Base-by-base conservation (phyloP, 805 yeast genomes). In the Schwanniomyces vanrijiae region DNA sequence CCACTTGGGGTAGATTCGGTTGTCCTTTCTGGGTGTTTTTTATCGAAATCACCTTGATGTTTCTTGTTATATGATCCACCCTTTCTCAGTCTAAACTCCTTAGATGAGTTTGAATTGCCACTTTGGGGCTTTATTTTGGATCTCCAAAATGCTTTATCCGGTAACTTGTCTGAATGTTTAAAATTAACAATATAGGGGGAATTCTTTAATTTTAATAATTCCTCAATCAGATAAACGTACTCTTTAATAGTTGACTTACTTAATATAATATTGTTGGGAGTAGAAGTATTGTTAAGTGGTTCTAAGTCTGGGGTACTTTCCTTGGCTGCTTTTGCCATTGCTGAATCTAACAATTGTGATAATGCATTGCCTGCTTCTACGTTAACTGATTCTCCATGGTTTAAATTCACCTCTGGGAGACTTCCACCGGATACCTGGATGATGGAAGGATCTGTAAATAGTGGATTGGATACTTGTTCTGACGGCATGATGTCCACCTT, bases 121-220 rank as follows among this genome's bases (percentile, higher is more conserved):
- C 45, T 46, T 45, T 45, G 28, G 38, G 40, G 34, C 43, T 53
- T 43, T 38, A 54, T 51, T 51, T 66, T 68, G 44, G 71, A 56
- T 49, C 78, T 70, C 78, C 83, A 82, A 54, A 81, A 82, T 14
- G 71, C 65, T 44, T 61, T 65, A 31, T 68, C 76, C 3, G 85
- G 84, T 51, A 80, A 65, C 24, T 60, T 51, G 11, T 66, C 57
- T 5, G 61, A 43, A 44, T 59, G 59, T 48, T 59, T 56, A 48
- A 67, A 64, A 42, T 61, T 56, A 13, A 59, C 58, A 28, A 71
- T 64, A 9, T 67, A 49, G 11, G 79, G 75, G 20, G 72, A 65
- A 3, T 63, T 55, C 43, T 65, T 62, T 45, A 77, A 60, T 14
- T 48, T 49, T 18, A 71, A 48, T 26, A 75, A 58, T 29, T 34